A percentile compares a stretch with the other conserved stretches of the same genome.
These are phyloP conservation scores for Tetracentron sinense DNA, from an alignment of 164 flowering plant species.

Conservation along the genomic window DNA sequence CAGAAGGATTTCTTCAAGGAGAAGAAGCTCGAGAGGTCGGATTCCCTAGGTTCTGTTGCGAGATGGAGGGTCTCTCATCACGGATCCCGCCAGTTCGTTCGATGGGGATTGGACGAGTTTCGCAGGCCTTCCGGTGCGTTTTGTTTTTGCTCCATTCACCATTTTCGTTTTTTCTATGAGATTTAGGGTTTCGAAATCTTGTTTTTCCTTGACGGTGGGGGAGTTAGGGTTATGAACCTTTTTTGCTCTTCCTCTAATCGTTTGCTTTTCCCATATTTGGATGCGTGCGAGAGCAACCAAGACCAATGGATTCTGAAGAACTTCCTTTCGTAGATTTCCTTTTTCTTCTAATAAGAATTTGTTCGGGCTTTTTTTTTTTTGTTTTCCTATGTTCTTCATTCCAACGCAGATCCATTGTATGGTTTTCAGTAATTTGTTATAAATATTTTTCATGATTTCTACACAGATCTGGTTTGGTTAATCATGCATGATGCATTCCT, in stretches of 20 bases:
- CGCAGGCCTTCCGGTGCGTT: conserved; percentile 63
- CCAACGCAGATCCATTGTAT: not conserved
- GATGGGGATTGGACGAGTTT: conserved; percentile 45
- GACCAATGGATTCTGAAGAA: not conserved
- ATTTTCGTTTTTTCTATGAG: not conserved
- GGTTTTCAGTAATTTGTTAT: not conserved
- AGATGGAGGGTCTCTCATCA: conserved; percentile 68
- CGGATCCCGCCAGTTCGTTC: conserved; percentile 35
- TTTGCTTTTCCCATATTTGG: too few species aligned
- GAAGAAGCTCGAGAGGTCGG: conserved; percentile 68
- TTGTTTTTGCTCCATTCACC: not conserved
- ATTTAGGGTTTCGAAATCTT: not conserved
- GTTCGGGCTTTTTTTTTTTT: not conserved
- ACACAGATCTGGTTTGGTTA: not conserved
- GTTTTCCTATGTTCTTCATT: not conserved
- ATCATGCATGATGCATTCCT: too few species aligned
- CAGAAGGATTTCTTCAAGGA: conserved; percentile 83
- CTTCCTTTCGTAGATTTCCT: too few species aligned
- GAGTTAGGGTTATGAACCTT: not conserved
- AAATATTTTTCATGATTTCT: not conserved
- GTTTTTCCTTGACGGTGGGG: not conserved
- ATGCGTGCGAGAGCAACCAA: not conserved
- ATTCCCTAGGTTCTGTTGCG: conserved; percentile 24
- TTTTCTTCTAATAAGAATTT: too few species aligned
- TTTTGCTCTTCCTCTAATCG: not conserved